Evolutionary conservation across 805 yeast genomes (phyloP).

Genomic region (Yarrowia sp.): DNA sequence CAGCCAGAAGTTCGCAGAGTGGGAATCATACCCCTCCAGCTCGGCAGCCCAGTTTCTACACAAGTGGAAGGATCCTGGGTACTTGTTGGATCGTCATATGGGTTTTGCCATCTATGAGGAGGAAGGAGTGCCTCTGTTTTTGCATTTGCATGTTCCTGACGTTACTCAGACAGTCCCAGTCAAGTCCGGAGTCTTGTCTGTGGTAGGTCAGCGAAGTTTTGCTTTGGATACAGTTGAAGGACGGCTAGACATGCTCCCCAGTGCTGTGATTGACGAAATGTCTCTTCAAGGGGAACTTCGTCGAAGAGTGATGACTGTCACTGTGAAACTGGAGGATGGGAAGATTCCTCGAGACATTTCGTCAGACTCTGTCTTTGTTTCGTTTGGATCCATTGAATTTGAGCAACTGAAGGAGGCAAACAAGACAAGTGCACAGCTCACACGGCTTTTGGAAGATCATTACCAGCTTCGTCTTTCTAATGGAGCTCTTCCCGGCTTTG

Average conservation of each 20-base stretch:
- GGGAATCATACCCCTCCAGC: background rate
- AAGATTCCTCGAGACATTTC: slow-evolving; percentile 1
- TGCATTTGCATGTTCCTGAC: slow-evolving; percentile 27
- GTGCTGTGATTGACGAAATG: background rate
- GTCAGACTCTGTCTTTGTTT: background rate
- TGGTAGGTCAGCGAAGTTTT: slow-evolving; percentile 31
- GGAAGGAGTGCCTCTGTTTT: background rate
- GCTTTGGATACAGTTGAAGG: slow-evolving; percentile 25
- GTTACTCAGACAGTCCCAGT: slow-evolving; percentile 12
- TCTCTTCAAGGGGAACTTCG: background rate
- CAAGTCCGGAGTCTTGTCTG: slow-evolving; percentile 6
- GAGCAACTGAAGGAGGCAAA: background rate
- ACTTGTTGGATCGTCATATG: background rate
- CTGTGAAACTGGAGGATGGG: slow-evolving; percentile 6
- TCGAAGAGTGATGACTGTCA: slow-evolving; percentile 18
- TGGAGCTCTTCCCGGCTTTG: slow-evolving; percentile 33
- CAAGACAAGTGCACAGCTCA: background rate
- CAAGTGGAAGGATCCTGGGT: background rate
- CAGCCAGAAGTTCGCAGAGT: slow-evolving; percentile 1
- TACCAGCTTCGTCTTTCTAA: background rate
- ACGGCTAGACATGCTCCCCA: slow-evolving; percentile 8
- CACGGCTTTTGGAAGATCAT: slow-evolving; percentile 1
- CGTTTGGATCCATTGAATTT: slow-evolving; percentile 17
- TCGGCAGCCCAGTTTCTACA: slow-evolving; percentile 21
- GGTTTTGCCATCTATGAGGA: slow-evolving; percentile 1